phyloP scores from a whole-genome alignment of 768 basidiomycete genomes.

The Mrakia hoshinonis region DNA sequence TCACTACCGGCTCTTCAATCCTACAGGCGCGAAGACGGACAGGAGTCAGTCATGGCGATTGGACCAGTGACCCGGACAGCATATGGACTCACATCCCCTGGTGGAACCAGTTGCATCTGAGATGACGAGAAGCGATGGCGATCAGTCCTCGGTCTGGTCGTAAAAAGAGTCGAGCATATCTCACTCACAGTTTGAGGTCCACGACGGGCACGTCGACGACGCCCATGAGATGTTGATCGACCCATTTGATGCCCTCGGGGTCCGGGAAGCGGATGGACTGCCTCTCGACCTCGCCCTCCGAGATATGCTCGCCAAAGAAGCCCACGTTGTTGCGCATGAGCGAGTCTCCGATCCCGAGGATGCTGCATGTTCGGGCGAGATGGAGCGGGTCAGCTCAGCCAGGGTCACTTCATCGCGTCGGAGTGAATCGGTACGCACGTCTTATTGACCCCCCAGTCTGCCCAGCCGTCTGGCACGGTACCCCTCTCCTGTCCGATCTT shows the following conservation, averaged over 20 bases:
- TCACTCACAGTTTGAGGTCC: neutral
- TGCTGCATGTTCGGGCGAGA: neutral
- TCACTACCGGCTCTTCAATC: constrained; percentile 9
- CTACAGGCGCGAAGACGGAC: neutral
- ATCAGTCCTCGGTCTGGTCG: neutral
- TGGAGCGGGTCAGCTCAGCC: no score
- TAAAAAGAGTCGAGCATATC: neutral
- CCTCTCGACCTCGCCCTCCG: constrained; percentile 5
- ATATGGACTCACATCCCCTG: neutral
- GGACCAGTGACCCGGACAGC: neutral
- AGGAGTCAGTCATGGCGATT: neutral
- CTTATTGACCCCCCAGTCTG: constrained; percentile 22
- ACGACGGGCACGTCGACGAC: constrained; percentile 13
- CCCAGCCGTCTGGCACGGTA: neutral
- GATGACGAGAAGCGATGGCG: neutral
- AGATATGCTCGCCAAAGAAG: constrained; percentile 20
- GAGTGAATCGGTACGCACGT: constrained; percentile 1
- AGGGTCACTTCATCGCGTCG: neutral
- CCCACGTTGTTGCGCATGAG: constrained; percentile 27
- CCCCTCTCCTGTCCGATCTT: neutral
- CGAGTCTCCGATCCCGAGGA: constrained; percentile 27
- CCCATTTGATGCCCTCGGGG: neutral
- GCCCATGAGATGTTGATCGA: neutral
- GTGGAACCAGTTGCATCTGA: constrained; percentile 3
- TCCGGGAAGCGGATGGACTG: neutral